phyloP scores from a whole-genome alignment of 768 basidiomycete genomes.

The Baorangia bicolor region DNA sequence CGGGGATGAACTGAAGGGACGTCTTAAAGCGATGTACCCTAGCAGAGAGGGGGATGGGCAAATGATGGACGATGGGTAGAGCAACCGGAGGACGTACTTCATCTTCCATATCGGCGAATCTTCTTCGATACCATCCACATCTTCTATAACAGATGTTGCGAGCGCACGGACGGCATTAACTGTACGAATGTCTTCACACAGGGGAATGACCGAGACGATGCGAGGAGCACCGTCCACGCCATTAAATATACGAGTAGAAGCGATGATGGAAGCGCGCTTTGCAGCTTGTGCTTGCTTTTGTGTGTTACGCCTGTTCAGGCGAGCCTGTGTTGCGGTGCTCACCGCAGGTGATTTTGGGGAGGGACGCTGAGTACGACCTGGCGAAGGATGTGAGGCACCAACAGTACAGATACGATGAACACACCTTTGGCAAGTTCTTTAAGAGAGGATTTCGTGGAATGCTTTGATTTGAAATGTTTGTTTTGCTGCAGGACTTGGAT shows the following conservation, averaged over 20 bases:
- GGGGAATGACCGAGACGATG: constrained; percentile 84
- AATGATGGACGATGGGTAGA: background rate
- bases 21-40: constrained; percentile 92
- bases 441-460: constrained; percentile 80
- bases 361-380: constrained; percentile 58
- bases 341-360: constrained; percentile 51
- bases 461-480: constrained; percentile 90
- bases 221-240: constrained; percentile 79
- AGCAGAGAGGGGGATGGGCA: background rate
- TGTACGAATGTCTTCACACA: constrained; percentile 65
- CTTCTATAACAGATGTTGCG: constrained; percentile 55
- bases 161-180: constrained; percentile 54
- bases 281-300: constrained; percentile 79
- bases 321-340: constrained; percentile 62
- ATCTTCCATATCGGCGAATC: constrained; percentile 51
- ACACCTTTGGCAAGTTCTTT: constrained; percentile 85
- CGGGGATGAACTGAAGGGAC: constrained; percentile 80
- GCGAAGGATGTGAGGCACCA: background rate
- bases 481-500: constrained; percentile 57
- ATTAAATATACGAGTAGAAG: constrained; percentile 74
- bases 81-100: constrained; percentile 45
- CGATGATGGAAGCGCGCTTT: constrained; percentile 67
- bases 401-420: background rate
- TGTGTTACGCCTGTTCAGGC: constrained; percentile 77
- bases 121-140: constrained; percentile 19